Conservation (phyloP, 1,139 yeast species). For the Scheffersomyces lignicola region DNA sequence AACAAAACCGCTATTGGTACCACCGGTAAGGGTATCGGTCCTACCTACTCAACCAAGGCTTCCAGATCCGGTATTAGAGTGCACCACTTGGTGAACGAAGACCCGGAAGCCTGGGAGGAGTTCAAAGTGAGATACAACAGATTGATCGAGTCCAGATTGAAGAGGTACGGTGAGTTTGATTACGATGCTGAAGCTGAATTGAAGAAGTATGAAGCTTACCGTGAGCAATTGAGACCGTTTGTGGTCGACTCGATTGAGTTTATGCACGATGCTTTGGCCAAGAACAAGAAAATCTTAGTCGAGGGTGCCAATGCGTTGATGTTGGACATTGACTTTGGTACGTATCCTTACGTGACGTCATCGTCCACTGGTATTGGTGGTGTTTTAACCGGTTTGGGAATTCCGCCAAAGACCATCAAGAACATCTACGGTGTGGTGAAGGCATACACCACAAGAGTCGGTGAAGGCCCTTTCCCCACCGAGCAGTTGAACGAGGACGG, state of each 20-base stretch:
- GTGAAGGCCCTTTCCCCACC: constrained; percentile 99
- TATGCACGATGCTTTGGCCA: constrained; percentile 79
- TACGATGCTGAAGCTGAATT: constrained; percentile 83
- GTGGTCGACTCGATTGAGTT: constrained; percentile 91
- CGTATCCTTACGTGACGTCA: constrained; percentile 96
- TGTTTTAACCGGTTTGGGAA: constrained; percentile 93
- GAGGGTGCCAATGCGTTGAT: constrained; percentile 99
- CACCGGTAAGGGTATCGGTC: constrained; percentile 99
- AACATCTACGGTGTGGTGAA: constrained; percentile 94
- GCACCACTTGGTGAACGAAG: constrained; percentile 89
- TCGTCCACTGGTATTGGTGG: constrained; percentile 97
- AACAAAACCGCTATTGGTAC: constrained; percentile 95
- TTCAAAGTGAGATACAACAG: constrained; percentile 78
- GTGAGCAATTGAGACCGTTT: constrained; percentile 77
- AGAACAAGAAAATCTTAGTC: constrained; percentile 81
- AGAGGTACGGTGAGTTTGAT: constrained; percentile 91
- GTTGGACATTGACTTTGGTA: constrained; percentile 97
- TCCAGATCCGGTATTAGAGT: constrained; percentile 96
- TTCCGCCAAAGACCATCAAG: constrained; percentile 81
- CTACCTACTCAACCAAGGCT: constrained; percentile 95
- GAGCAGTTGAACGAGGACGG: constrained; percentile 91
- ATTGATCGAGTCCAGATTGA: constrained; percentile 73
- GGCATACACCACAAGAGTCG: constrained; percentile 98
- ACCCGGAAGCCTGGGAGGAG: constrained; percentile 91
- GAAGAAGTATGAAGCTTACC: constrained; percentile 69